Conservation (phyloP, 176 grass and related monocot species). For the Tillandsia fasciculata region DNA sequence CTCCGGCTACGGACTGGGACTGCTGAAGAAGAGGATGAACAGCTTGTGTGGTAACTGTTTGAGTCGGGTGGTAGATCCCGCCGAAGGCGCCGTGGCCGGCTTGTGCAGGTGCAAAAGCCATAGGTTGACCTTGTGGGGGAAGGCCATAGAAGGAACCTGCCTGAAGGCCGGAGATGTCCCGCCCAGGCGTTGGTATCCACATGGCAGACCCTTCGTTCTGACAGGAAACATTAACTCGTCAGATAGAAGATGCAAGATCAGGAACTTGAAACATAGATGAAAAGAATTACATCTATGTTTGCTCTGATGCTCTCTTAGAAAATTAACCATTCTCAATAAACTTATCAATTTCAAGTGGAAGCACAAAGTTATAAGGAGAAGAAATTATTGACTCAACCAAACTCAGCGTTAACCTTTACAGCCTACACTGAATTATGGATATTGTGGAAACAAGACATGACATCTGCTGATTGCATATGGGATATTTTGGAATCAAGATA, state of each 20-base stretch:
- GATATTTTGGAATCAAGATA: too few relatives aligned
- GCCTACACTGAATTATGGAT: too few relatives aligned
- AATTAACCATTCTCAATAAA: too few relatives aligned
- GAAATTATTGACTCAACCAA: too few relatives aligned
- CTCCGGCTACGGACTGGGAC: slow-evolving; percentile 32
- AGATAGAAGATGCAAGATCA: neutral
- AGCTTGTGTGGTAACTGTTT: slow-evolving; percentile 29
- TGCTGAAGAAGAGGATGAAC: slow-evolving; percentile 26
- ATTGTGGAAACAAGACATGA: too few relatives aligned
- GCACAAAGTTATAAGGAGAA: too few relatives aligned
- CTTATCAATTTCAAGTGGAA: too few relatives aligned
- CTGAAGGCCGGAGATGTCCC: slow-evolving; percentile 56
- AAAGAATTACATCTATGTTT: neutral
- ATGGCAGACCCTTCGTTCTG: slow-evolving; percentile 56
- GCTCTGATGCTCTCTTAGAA: too few relatives aligned
- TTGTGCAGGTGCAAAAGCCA: slow-evolving; percentile 61
- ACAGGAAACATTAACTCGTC: slow-evolving; percentile 1
- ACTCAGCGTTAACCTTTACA: too few relatives aligned
- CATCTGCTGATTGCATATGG: too few relatives aligned
- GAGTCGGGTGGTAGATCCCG: slow-evolving; percentile 65
- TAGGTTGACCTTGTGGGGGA: slow-evolving; percentile 54
- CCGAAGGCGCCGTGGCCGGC: slow-evolving; percentile 41
- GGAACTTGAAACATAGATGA: neutral
- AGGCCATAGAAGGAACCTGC: slow-evolving; percentile 50
- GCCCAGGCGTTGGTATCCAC: slow-evolving; percentile 60